Percentiles rank a stretch among this genome's conserved stretches.
Evolutionary conservation across 306 rosid genomes (phyloP).

Genomic region (Lithocarpus polystachyus): DNA sequence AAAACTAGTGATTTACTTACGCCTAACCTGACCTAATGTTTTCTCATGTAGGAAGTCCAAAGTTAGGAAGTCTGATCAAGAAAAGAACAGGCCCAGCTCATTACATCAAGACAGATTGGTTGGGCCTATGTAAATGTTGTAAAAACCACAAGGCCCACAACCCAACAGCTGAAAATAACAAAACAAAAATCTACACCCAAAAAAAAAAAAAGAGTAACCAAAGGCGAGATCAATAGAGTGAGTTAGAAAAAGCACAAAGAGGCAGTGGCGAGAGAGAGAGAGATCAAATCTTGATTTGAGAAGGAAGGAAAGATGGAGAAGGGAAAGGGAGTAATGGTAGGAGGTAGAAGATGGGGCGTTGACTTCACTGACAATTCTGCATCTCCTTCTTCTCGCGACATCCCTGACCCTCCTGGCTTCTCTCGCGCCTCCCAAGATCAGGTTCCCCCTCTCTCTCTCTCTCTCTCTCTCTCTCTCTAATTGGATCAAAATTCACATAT

Average conservation of each 20-base stretch:
- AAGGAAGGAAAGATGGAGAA: constrained; percentile 52
- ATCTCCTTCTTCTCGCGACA: constrained; percentile 56
- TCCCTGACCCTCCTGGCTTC: constrained; percentile 91
- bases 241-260: background rate
- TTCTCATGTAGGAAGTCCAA: too few species aligned
- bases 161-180: too few species aligned
- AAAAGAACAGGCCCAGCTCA: too few species aligned
- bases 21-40: too few species aligned
- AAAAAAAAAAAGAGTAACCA: background rate
- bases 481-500: background rate
- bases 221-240: background rate
- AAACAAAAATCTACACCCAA: too few species aligned
- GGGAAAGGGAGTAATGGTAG: constrained; percentile 78
- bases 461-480: background rate
- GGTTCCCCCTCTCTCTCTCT: constrained; percentile 20
- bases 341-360: constrained; percentile 88
- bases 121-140: too few species aligned
- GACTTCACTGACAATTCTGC: constrained; percentile 74
- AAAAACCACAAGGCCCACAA: too few species aligned
- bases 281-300: background rate
- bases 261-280: background rate
- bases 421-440: constrained; percentile 85
- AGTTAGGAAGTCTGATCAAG: too few species aligned
- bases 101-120: too few species aligned
- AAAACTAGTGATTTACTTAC: too few species aligned